Conservation (phyloP, 108 stramenopile genomes). For the Mayamaea pseudoterrestris region DNA sequence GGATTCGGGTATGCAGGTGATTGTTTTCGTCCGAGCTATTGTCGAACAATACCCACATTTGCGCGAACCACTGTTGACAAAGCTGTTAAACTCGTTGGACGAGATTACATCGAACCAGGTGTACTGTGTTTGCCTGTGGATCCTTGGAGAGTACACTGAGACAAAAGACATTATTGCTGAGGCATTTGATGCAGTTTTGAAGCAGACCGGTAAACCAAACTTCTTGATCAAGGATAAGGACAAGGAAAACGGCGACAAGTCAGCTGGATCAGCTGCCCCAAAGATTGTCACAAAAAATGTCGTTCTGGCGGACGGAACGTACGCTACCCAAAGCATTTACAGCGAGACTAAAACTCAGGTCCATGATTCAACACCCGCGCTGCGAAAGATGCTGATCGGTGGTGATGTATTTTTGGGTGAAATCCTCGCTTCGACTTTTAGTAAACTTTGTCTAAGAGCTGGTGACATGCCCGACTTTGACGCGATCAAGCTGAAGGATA, state of each 20-base stretch:
- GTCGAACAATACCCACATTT: constrained; percentile 90
- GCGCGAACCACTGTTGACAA: constrained; percentile 76
- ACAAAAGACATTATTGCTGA: constrained; percentile 44
- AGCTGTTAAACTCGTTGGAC: constrained; percentile 74
- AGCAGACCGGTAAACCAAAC: constrained; percentile 71
- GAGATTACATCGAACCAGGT: constrained; percentile 81
- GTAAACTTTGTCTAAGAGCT: constrained; percentile 85
- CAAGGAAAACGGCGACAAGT: constrained; percentile 53
- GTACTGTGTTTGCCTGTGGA: constrained; percentile 96
- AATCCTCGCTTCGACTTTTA: constrained; percentile 72
- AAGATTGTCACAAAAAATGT: constrained; percentile 88
- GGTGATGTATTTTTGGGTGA: constrained; percentile 94
- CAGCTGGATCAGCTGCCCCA: constrained; percentile 41
- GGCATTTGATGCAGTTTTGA: constrained; percentile 67
- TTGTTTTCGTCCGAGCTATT: constrained; percentile 94
- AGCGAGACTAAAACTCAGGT: constrained; percentile 34
- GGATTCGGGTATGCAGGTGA: constrained; percentile 75
- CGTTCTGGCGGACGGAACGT: constrained; percentile 97
- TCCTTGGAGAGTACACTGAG: constrained; percentile 94
- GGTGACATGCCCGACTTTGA: constrained; percentile 34
- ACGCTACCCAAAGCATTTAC: constrained; percentile 93
- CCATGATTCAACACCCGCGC: constrained; percentile 54
- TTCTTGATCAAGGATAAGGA: constrained; percentile 51
- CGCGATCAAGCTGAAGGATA: constrained; percentile 41
- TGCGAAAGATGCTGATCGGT: constrained; percentile 79